Evolutionary conservation across 73 alveolate species (phyloP).

Genomic region (Uronychia setigera): DNA sequence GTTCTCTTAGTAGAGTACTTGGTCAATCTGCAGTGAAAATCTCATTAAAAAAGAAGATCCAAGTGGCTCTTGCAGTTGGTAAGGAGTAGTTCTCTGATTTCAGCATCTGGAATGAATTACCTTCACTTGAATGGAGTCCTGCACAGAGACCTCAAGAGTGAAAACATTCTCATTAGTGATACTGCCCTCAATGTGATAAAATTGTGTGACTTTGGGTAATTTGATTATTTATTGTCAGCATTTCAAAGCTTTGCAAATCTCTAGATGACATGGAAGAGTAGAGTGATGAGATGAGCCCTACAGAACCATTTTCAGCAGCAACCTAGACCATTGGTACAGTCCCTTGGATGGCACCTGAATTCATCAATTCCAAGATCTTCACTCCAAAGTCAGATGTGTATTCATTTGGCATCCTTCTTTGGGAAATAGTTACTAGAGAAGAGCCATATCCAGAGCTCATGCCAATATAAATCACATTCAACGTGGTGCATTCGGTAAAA

Average conservation of each 20-base stretch:
- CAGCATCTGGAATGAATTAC: conserved; percentile 67
- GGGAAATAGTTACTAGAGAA: conserved; percentile 78
- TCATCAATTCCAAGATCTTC: conserved; percentile 65
- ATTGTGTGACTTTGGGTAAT: conserved; percentile 70
- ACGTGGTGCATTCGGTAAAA: conserved; percentile 72
- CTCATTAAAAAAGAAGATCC: conserved; percentile 66
- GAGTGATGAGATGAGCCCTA: conserved; percentile 1
- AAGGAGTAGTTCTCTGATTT: background rate
- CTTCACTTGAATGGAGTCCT: conserved; percentile 78
- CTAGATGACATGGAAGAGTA: background rate
- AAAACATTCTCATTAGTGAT: conserved; percentile 66
- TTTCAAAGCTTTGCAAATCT: conserved; percentile 15
- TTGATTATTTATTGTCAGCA: background rate
- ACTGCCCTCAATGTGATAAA: conserved; percentile 9
- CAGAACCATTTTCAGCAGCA: background rate
- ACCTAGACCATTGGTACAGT: conserved; percentile 81
- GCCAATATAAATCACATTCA: conserved; percentile 63
- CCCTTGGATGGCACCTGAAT: conserved; percentile 96
- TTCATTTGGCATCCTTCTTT: conserved; percentile 85
- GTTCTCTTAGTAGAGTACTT: conserved; percentile 77
- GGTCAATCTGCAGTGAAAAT: conserved; percentile 47
- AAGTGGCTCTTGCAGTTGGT: conserved; percentile 85
- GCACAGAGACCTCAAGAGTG: conserved; percentile 91
- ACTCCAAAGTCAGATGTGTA: conserved; percentile 81
- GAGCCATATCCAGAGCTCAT: conserved; percentile 76